Conservation (phyloP, 1,284 basidiomycete genomes). For the Leccinum angustisporum region DNA sequence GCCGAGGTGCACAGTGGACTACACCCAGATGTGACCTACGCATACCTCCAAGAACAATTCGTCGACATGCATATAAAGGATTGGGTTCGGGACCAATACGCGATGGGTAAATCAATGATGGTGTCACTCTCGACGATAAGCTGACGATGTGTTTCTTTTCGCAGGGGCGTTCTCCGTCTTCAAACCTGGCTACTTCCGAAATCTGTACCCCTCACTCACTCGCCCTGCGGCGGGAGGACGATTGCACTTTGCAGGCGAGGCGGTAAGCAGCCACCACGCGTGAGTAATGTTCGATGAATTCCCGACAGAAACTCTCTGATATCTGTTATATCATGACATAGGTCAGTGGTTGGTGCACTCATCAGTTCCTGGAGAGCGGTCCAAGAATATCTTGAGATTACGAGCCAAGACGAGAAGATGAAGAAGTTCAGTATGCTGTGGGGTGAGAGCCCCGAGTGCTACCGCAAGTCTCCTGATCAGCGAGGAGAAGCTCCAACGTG, state of each 20-base stretch:
- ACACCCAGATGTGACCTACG: constrained; percentile 9
- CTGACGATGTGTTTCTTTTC: neutral
- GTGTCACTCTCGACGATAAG: neutral
- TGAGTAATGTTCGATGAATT: neutral
- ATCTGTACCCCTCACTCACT: neutral
- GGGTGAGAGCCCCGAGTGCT: constrained; percentile 27
- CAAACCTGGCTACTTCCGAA: neutral
- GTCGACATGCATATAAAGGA: constrained; percentile 14
- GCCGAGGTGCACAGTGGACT: constrained; percentile 10
- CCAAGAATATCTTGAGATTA: constrained; percentile 22
- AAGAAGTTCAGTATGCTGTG: constrained; percentile 15
- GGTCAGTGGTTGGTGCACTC: constrained; percentile 28
- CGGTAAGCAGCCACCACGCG: constrained; percentile 1
- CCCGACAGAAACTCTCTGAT: fast-evolving
- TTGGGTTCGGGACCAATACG: constrained; percentile 11
- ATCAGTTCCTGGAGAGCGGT: constrained; percentile 30
- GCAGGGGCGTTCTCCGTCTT: neutral
- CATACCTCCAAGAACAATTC: constrained; percentile 5
- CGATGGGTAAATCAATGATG: constrained; percentile 10
- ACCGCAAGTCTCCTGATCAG: neutral
- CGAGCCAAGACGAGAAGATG: constrained; percentile 12
- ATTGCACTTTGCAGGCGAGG: neutral
- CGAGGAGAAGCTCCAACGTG: neutral
- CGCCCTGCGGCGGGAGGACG: neutral
- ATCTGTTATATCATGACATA: neutral